Evolutionary conservation across 2,329 filamentous ascomycete species (phyloP), one percentile per base, ranked within the genome.

Genomic region (Xylaria sp.): DNA sequence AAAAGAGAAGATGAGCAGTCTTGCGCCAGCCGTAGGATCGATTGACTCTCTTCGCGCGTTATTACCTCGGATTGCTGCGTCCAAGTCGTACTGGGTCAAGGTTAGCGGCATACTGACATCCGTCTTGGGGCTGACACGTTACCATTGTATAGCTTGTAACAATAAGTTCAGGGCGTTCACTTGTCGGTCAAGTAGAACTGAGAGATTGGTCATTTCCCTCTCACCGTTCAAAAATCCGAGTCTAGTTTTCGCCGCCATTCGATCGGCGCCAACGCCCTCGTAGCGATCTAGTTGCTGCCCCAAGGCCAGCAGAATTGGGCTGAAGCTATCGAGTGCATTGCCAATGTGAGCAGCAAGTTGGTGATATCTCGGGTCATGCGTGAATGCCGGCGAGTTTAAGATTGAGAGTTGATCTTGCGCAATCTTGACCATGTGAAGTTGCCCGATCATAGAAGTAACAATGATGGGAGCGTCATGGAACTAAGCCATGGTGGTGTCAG

Each of bases 251-350:
- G 52, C 35, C 1, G 56, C 53, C 64, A 64, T 61, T 14, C 15
- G 5, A 47, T 21, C n/a, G 1, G 35, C 28, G 17, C 14, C 14
- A 19, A 23, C n/a, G 3, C 31, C 49, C 21, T 59, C 50, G 38
- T 58, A 57, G 3, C 45, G 60, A 51, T 64, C 57, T 5, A 68
- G 17, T 6, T 65, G 49, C 9, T 51, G 57, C 17, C 53, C 19
- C 28, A 68, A 28, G 14, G 53, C 59, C 17, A 52, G 15, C 11
- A 68, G 43, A 25, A 67, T 89, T 66, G 86, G 87, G 31, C 83
- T 83, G 0, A 79, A 82, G 11, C 79, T 84, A 0, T 82, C 61
- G 14, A 69, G 53, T 11, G 63, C 56, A 23, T 60, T 64, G 2
- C 58, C 56, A 28, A 69, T 56, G 31, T 68, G 65, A 4, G 15